Evolutionary conservation across 495 filamentous ascomycete genomes (phyloP), one percentile per base, ranked within the genome.

Genomic region (Neurospora cerealis): DNA sequence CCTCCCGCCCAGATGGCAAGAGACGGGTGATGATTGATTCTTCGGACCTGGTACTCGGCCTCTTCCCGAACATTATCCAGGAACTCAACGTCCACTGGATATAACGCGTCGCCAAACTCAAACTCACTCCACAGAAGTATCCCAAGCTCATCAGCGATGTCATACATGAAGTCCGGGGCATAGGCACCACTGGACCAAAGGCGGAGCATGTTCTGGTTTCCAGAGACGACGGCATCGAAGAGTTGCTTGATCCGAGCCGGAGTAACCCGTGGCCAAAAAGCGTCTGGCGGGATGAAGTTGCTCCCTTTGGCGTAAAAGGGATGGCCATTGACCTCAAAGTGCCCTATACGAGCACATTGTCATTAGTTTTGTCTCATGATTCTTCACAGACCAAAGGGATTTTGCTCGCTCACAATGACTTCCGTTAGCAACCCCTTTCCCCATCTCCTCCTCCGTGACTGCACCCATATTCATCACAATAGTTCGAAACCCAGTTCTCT

Each of bases 81-180:
- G 74, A 90, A 92, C 0, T 78, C 81, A 4, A 82, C 75, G 66
- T 88, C 78, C 0, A 88, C 83, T 0, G 90, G 90, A 74, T 92
- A 92, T 19, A 91, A 76, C 0, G 88, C 85, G 79, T 90, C 89
- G 37, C 88, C 87, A 78, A 91, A 92, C 78, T 91, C 84, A 69
- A 91, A 91, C 70, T 92, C 90, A 70, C 86, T 89, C 90, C 90
- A 92, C 5, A 92, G 82, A 17, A 92, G 80, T 15, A 92, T 85
- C 2, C 91, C 90, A 73, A 84, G 82, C 77, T 91, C 86, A 74
- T 92, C 90, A 8, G 89, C 90, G 19, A 91, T 80, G 74, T 92
- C 89, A 75, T 90, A 92, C 70, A 92, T 90, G 71, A 89, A 91
- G 77, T 91, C 90, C 2, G 88, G 89, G 17, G 86, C 83, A 74